Base-by-base conservation (phyloP, 441 rosid species). In the Erodium texanum region DNA sequence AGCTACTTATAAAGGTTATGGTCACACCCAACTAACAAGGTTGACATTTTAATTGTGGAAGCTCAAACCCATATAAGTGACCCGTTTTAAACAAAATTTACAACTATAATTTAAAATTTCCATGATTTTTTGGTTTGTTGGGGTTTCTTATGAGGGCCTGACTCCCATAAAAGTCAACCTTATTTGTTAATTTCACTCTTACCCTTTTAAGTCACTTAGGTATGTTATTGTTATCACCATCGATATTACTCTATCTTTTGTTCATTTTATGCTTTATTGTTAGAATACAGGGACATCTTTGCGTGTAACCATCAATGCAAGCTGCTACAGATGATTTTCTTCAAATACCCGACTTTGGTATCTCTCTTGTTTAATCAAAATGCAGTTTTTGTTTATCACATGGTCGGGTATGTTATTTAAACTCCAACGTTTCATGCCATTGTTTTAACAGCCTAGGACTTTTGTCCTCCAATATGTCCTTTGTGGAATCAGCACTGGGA, bases 401-500 rank as follows among this genome's bases (percentile, higher is more conserved):
- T 65, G 52, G 16, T 65, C 48, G 27, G 64, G 36, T 68, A 61
- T 69, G 48, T 58, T 24, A 32, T 68, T 70, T 67, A 52, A 74
- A 66, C 45, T 79, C 69, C 62, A 67, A 58, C 70, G 9, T 41
- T 32, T 65, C 73, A 50, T 66, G 62, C 43, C 66, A 65, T 66
- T 73, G 48, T 70, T 56, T 78, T 71, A 45, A 36, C 89, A 94
- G 99, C 86, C 72, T 78, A 75, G 75, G 75, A 89, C 73, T 89
- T 94, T 78, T 89, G 87, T 75, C 94, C 98, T 70, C 86, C 86
- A 56, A 92, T 94, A 79, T 92, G 84, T 87, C 99, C 99, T 73
- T 74, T 92, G 81, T 87, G 79, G 65, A 84, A 80, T 32, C 87
- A 84, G 66, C 86, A 80, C 68, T 85, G 89, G 93, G 88, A 89